Percentiles rank a stretch among this genome's conserved stretches.
These are phyloP conservation scores for Collybia sordida DNA, from an alignment of 768 basidiomycete species.

Conservation along the genomic window DNA sequence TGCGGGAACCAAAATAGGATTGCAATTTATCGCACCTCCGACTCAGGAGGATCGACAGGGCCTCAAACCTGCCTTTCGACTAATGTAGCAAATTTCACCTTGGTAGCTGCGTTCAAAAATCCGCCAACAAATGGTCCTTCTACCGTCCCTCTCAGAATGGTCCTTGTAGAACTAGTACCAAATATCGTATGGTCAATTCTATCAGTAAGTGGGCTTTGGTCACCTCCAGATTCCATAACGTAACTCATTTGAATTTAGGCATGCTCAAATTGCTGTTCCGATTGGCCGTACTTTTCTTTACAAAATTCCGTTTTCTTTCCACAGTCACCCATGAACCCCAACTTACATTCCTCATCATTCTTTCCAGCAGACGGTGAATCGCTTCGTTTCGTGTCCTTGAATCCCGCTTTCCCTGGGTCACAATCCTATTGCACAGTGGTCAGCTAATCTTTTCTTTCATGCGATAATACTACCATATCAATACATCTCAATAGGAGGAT, in stretches of 20 bases:
- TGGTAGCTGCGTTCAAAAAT: constrained; percentile 33
- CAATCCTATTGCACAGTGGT: constrained; percentile 42
- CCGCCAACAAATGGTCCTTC: constrained; percentile 28
- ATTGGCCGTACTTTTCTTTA: constrained; percentile 39
- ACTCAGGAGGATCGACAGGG: constrained; percentile 20
- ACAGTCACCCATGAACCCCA: constrained; percentile 34
- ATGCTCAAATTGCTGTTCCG: constrained; percentile 40
- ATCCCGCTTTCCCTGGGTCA: constrained; percentile 41
- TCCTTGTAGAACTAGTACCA: constrained; percentile 38
- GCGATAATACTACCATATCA: not conserved
- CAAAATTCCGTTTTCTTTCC: constrained; percentile 40
- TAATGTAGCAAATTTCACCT: constrained; percentile 35
- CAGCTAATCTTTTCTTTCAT: constrained; percentile 6
- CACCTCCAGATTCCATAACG: too few species aligned
- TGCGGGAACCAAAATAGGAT: constrained; percentile 40
- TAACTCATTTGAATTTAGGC: constrained; percentile 21
- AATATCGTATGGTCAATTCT: constrained; percentile 39
- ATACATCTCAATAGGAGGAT: constrained; percentile 19
- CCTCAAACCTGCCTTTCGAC: constrained; percentile 28
- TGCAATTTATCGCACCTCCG: constrained; percentile 33
- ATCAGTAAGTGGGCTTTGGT: constrained; percentile 27
- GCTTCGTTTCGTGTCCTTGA: constrained; percentile 42
- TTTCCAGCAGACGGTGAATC: constrained; percentile 39
- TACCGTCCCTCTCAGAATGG: constrained; percentile 28
- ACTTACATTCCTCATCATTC: constrained; percentile 37